Base-by-base conservation (phyloP, 2,329 filamentous ascomycete species). In the Sporothrix mexicana region DNA sequence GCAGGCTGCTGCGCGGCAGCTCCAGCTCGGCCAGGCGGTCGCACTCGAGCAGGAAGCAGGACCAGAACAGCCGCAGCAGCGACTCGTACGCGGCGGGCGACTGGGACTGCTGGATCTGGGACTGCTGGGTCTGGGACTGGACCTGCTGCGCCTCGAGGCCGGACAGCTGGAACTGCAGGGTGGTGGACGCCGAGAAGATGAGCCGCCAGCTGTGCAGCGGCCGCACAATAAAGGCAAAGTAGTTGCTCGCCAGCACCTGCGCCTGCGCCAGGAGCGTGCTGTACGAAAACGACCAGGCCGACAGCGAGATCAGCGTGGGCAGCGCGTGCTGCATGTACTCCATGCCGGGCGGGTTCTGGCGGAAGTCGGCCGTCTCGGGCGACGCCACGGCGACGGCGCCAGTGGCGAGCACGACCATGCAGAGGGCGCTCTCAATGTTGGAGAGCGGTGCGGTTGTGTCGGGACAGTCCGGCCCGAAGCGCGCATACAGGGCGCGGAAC, bases 191-290 rank as follows among this genome's bases (percentile, higher is more conserved):
- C 13, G 78, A 77, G 62, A 80, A 75, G 36, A 80, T 80, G n/a
- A 80, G 72, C 25, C 77, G 74, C 80, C 79, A 81, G 68, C 79
- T 80, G 30, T 81, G 79, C 41, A 80, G 71, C 3, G 80, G 79
- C 10, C 78, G 76, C 2, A 78, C 78, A 43, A 80, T 78, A 57
- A 79, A 80, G 0, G 79, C 79, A 75, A 80, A 80, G 70, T 80
- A 81, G 2, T 80, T 72, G 45, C 79, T 80, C 0, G 78, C 80
- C 4, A 81, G 74, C 4, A 80, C 78, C 8, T 80, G 71, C 4
- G 79, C 77, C 68, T 81, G 78, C 1, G 78, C 74, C 1, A 80
- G 73, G 8, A 78, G 69, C 3, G 79, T 73, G 57, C 75, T 77
- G 7, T 76, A 76, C 1, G 77, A 77, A 68, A 80, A 80, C 1